Percentiles rank a stretch among this genome's conserved stretches.
Evolutionary conservation across 1,284 basidiomycete genomes (phyloP).

Genomic region (Coniferiporia weirii): DNA sequence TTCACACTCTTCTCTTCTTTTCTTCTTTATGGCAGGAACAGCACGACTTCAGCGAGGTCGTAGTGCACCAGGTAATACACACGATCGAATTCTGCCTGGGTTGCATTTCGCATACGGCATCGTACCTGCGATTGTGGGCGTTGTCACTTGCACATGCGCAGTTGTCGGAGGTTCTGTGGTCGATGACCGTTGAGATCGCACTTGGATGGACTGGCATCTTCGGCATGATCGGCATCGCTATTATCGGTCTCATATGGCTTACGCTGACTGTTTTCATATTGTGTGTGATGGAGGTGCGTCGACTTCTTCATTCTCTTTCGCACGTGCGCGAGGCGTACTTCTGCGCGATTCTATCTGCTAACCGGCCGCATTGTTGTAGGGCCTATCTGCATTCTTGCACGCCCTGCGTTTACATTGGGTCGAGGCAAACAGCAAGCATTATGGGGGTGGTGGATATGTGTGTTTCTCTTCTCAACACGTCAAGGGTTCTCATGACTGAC

Average conservation of each 20-base stretch:
- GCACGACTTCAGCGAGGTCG: conserved; percentile 90
- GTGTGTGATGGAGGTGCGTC: conserved; percentile 89
- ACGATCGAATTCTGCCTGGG: conserved; percentile 98
- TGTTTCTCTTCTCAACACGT: conserved; percentile 34
- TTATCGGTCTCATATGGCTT: conserved; percentile 83
- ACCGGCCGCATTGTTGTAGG: conserved; percentile 39
- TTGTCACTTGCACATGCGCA: conserved; percentile 97
- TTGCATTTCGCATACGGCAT: conserved; percentile 99
- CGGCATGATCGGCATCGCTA: conserved; percentile 54
- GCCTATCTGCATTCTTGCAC: conserved; percentile 92
- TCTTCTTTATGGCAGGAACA: conserved; percentile 43
- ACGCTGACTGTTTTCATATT: conserved; percentile 68
- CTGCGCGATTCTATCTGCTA: conserved; percentile 2
- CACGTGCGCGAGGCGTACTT: conserved; percentile 3
- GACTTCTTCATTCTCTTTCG: conserved; percentile 4
- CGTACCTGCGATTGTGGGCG: conserved; percentile 98
- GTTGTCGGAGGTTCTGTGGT: conserved; percentile 91
- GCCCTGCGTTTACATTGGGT: conserved; percentile 98
- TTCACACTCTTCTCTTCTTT: conserved; percentile 13
- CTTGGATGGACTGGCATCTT: conserved; percentile 53
- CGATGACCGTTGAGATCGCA: conserved; percentile 69
- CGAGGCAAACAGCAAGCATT: conserved; percentile 96
- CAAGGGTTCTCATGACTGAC: conserved; percentile 25
- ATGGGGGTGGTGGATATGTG: conserved; percentile 85
- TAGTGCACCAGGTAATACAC: conserved; percentile 96